phyloP scores from a whole-genome alignment of 139 green algal genomes.

The Chlorella sp. region DNA sequence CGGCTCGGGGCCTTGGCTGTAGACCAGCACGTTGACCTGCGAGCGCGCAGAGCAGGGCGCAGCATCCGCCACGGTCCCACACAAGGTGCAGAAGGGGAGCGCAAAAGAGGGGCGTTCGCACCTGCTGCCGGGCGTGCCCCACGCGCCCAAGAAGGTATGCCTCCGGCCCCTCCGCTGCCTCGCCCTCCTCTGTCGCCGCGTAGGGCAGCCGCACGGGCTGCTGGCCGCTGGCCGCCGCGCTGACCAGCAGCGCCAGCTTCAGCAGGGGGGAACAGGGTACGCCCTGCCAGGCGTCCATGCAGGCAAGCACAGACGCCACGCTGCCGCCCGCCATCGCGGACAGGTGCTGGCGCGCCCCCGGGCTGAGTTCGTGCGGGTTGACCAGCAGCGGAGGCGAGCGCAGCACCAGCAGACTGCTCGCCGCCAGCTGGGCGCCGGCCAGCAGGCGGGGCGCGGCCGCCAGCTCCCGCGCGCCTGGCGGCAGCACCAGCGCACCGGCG shows the following conservation, averaged over 20 bases:
- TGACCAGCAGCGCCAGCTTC: slow-evolving; percentile 29
- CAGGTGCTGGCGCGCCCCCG: not conserved
- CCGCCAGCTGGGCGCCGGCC: too few relatives aligned
- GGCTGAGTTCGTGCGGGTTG: not conserved
- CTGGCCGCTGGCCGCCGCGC: slow-evolving; percentile 12
- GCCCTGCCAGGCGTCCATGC: slow-evolving; percentile 4
- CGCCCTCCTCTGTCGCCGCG: not conserved
- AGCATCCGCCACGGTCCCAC: not conserved
- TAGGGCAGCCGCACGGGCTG: not conserved
- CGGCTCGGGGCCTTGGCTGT: slow-evolving; percentile 1
- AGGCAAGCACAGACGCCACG: not conserved
- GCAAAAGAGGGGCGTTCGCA: not conserved
- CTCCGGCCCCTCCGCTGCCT: slow-evolving; percentile 7
- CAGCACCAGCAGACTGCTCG: not conserved
- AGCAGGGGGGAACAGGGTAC: slow-evolving; percentile 1
- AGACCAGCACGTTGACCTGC: slow-evolving; percentile 24
- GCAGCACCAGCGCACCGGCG: not conserved
- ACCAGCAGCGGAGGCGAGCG: not conserved
- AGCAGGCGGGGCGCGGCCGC: not conserved
- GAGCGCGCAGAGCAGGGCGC: not conserved
- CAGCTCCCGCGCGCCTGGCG: not conserved
- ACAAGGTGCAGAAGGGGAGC: not conserved
- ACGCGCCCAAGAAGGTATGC: not conserved
- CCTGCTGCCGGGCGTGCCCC: slow-evolving; percentile 1
- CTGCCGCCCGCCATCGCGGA: not conserved